Base-by-base conservation (phyloP, 2,329 filamentous ascomycete species). In the Aspergillus carbonarius region DNA sequence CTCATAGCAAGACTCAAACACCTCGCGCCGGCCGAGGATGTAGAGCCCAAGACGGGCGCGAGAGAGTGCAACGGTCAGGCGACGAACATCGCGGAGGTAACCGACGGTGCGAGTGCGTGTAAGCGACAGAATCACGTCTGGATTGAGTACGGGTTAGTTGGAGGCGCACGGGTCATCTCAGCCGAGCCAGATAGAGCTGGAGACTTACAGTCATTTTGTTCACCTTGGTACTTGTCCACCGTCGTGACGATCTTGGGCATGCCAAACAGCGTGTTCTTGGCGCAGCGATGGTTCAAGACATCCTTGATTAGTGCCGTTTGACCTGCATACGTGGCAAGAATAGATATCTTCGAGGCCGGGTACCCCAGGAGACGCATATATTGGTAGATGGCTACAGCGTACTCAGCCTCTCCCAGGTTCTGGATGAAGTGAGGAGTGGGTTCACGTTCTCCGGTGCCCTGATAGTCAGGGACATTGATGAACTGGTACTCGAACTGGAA, bases 291-390 rank as follows among this genome's bases (percentile, higher is more conserved):
- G 13, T 79, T 80, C 53, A 99, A 78, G 3, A 99, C 92, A 74
- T 99, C 93, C 67, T 85, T 88, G 60, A 99, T 91, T 67, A 99
- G 80, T 32, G 93, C 92, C 59, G 88, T 84, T 73, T 99, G 95
- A 3, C 95, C 95, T 15, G 95, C 92, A 73, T 99, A 99, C 0
- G 93, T 96, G 2, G 93, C 90, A 55, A 99, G 81, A 60, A 99
- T 96, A 50, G 86, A 91, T 68, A 99, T 97, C 70, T 89, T 85
- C 39, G 79, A 78, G 4, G 91, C 90, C 5, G 95, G 91, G 67
- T 99, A 99, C 17, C 93, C 95, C 4, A 99, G 85, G 18, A 99
- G 81, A 18, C 95, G 88, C 95, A 99, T 98, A 74, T 98, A 99
- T 78, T 96, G 92, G 77, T 88, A 99, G 30, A 99, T 83, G 3